phyloP scores from a whole-genome alignment of 2,329 filamentous ascomycete genomes.

The Phoma sp. region DNA sequence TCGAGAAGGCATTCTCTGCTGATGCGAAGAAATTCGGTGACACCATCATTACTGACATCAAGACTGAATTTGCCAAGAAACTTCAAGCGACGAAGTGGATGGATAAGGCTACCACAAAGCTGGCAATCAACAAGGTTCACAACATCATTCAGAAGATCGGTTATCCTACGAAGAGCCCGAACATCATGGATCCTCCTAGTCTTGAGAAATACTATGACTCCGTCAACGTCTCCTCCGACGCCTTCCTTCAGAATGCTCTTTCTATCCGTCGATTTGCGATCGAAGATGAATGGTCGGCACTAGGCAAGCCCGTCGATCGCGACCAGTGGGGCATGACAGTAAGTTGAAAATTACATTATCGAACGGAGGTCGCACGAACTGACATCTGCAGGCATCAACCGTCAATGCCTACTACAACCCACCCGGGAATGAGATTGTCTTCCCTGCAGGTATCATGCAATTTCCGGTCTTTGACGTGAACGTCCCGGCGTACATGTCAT shows the following conservation, averaged over 20 bases:
- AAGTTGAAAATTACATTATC: neutral
- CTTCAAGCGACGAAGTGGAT: constrained; percentile 68
- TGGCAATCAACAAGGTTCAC: constrained; percentile 68
- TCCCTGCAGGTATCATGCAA: constrained; percentile 73
- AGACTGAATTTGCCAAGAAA: constrained; percentile 67
- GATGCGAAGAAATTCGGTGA: constrained; percentile 71
- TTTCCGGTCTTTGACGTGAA: constrained; percentile 68
- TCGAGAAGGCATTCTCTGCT: constrained; percentile 70
- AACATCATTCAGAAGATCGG: constrained; percentile 73
- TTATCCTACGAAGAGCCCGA: constrained; percentile 66
- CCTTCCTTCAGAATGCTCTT: constrained; percentile 65
- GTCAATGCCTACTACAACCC: constrained; percentile 70
- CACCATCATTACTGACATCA: constrained; percentile 73
- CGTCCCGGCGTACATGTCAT: constrained; percentile 69
- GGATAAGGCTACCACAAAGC: constrained; percentile 63
- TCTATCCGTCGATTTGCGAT: constrained; percentile 58
- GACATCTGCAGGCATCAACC: constrained; percentile 37
- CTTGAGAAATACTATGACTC: constrained; percentile 63
- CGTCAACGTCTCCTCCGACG: constrained; percentile 57
- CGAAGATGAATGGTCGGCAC: constrained; percentile 60
- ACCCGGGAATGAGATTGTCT: constrained; percentile 70
- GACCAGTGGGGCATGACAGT: constrained; percentile 67
- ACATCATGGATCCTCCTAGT: constrained; percentile 64
- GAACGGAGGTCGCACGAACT: neutral
- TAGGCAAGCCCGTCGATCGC: constrained; percentile 66